These are phyloP conservation scores for Lagenidium sp. DNA, from an alignment of 352 stramenopile genomes.

Conservation along the genomic window DNA sequence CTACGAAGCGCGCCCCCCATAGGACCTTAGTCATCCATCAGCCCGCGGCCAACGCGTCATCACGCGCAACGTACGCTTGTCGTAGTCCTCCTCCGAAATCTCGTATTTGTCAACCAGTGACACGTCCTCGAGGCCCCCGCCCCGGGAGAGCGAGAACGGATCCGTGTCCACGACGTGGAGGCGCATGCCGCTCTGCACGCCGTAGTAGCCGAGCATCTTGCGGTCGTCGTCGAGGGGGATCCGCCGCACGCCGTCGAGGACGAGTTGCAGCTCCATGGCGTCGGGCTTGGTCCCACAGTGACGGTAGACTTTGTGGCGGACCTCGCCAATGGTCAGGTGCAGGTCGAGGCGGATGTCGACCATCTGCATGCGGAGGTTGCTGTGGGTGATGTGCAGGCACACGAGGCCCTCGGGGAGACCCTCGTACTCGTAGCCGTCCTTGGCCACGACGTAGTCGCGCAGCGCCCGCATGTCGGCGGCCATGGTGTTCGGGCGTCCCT, in stretches of 20 bases:
- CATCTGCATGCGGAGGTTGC: conserved; percentile 95
- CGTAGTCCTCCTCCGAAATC: conserved; percentile 98
- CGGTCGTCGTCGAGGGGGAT: conserved; percentile 59
- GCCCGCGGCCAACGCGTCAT: background rate
- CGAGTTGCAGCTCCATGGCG: conserved; percentile 73
- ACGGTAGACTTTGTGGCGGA: conserved; percentile 92
- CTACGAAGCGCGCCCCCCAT: conserved; percentile 20
- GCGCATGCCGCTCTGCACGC: conserved; percentile 86
- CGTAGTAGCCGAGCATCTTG: conserved; percentile 90
- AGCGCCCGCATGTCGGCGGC: conserved; percentile 61
- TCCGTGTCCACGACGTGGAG: conserved; percentile 95
- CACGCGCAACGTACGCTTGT: conserved; percentile 88
- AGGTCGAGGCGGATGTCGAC: conserved; percentile 96
- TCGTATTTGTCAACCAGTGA: conserved; percentile 97
- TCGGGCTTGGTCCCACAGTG: conserved; percentile 93
- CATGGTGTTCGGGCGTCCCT: no score
- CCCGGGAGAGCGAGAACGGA: conserved; percentile 92
- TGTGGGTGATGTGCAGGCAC: conserved; percentile 95
- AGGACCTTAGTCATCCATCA: no score
- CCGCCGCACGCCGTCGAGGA: conserved; percentile 40
- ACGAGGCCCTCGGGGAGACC: conserved; percentile 84
- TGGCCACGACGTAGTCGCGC: conserved; percentile 74
- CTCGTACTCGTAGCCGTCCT: conserved; percentile 83
- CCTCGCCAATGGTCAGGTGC: conserved; percentile 80
- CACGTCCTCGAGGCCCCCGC: conserved; percentile 95